A percentile compares a stretch with the other conserved stretches of the same genome.
phyloP scores from a whole-genome alignment of 495 filamentous ascomycete species.

The Neurospora tetraspora region DNA sequence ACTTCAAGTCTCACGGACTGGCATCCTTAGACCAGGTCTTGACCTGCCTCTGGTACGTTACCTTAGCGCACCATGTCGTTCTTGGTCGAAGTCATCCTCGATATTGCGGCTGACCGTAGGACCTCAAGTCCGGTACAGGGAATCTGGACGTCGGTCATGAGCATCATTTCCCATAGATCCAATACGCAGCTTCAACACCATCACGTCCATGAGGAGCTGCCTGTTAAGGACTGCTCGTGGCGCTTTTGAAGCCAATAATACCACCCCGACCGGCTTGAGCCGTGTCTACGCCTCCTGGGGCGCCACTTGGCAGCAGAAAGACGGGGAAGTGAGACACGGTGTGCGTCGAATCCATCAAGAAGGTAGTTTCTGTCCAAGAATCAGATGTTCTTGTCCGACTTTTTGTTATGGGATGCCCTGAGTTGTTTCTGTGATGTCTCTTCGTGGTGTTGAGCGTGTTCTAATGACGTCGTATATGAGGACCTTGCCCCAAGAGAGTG shows the following conservation, averaged over 20 bases:
- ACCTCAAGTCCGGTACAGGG: conserved; percentile 7
- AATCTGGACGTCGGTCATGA: conserved; percentile 13
- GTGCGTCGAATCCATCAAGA: not conserved
- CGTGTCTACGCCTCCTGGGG: conserved; percentile 17
- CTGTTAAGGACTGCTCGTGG: conserved; percentile 19
- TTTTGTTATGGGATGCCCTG: not conserved
- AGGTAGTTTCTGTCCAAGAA: not conserved
- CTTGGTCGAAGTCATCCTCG: not conserved
- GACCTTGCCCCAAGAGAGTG: not conserved
- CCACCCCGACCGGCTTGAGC: conserved; percentile 20
- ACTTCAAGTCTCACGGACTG: not conserved
- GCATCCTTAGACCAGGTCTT: not conserved
- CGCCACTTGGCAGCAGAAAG: conserved; percentile 11
- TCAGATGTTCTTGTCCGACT: not conserved
- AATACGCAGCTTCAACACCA: conserved; percentile 3
- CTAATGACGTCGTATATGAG: not conserved
- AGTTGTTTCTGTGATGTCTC: not conserved
- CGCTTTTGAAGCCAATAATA: conserved; percentile 9
- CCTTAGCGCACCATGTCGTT: not conserved
- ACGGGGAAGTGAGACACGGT: not conserved
- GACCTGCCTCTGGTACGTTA: not conserved
- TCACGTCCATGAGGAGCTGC: conserved; percentile 5
- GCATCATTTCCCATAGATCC: conserved; percentile 11
- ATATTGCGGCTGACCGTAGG: conserved; percentile 11
- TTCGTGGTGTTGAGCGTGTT: not conserved